Conservation (phyloP, 2,329 filamentous ascomycete species). For the Pseudogymnoascus pannorum region DNA sequence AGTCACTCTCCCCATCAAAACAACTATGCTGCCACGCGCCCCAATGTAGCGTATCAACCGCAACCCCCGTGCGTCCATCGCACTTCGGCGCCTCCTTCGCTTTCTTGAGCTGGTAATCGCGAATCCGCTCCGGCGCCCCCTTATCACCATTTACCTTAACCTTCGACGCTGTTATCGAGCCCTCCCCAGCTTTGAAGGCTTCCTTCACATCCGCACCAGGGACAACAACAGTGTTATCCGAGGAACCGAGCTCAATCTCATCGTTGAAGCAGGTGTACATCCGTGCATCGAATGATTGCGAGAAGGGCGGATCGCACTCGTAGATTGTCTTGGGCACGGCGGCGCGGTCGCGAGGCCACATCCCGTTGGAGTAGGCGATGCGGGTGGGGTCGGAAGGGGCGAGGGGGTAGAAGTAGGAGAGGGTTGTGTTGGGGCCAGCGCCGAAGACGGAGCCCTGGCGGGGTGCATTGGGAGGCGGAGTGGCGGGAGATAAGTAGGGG, state of each 20-base stretch:
- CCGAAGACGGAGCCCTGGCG: neutral
- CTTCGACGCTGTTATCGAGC: neutral
- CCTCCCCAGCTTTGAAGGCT: neutral
- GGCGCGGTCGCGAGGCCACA: neutral
- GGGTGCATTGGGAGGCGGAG: neutral
- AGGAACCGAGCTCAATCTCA: neutral
- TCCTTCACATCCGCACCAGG: neutral
- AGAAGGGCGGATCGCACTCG: neutral
- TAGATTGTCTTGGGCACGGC: neutral
- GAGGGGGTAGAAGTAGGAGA: neutral
- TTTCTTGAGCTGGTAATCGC: neutral
- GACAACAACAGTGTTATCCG: neutral
- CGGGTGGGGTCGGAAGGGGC: neutral
- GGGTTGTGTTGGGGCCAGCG: neutral
- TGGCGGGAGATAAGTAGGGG: neutral
- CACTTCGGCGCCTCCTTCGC: neutral
- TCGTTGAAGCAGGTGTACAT: neutral
- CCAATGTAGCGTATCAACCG: neutral
- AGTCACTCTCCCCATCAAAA: neutral
- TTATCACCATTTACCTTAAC: neutral
- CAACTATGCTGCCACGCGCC: neutral
- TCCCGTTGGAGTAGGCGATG: neutral
- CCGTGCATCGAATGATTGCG: neutral
- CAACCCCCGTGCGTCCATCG: neutral
- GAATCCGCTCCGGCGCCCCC: neutral